These are phyloP conservation scores for Rhipidocladum racemiflorum DNA, from an alignment of 176 grass and related monocot species.

Conservation along the genomic window DNA sequence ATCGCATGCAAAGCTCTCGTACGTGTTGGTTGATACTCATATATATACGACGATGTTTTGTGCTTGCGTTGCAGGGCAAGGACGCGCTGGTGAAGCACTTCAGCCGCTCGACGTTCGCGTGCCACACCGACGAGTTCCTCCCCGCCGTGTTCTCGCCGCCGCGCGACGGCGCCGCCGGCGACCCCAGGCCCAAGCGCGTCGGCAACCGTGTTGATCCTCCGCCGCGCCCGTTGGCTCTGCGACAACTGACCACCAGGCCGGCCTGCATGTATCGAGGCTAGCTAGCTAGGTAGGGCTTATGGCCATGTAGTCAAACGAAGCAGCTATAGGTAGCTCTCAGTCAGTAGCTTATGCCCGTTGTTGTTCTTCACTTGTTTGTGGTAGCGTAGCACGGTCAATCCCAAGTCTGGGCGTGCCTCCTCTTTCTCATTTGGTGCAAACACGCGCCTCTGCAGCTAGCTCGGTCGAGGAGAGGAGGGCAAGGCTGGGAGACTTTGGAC, in stretches of 20 bases:
- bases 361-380: neutral
- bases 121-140: slow-evolving; percentile 44
- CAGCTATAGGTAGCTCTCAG: neutral
- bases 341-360: neutral
- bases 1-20: too few relatives aligned
- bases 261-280: neutral
- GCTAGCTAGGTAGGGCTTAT: neutral
- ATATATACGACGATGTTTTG: too few relatives aligned
- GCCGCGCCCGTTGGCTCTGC: neutral
- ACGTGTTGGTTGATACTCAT: too few relatives aligned
- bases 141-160: slow-evolving; percentile 57
- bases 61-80: slow-evolving; percentile 37
- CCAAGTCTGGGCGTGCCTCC: slow-evolving; percentile 12
- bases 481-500: slow-evolving; percentile 35
- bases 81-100: slow-evolving; percentile 32
- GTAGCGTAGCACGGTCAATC: neutral
- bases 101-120: slow-evolving; percentile 24
- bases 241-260: neutral
- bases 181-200: neutral
- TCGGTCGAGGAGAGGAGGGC: neutral
- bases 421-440: neutral
- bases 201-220: neutral
- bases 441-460: too few relatives aligned
- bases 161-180: slow-evolving; percentile 42
- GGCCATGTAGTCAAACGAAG: neutral